Evolutionary conservation across 2,329 filamentous ascomycete genomes (phyloP).

Genomic region (Paecilomyces dactylethromorphus): DNA sequence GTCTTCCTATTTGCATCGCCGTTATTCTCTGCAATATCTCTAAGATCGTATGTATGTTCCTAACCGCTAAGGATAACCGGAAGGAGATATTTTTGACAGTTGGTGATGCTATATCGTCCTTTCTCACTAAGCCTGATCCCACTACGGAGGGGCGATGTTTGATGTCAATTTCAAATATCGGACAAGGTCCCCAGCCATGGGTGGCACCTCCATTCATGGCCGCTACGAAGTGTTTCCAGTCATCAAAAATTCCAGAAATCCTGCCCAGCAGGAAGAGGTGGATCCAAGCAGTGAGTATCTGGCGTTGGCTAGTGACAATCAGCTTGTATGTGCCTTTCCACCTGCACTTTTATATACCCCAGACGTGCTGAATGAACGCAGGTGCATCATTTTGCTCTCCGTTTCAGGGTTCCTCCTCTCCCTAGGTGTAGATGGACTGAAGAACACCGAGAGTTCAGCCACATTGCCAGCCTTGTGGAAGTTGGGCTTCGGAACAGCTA

Average conservation of each 20-base stretch:
- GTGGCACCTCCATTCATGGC: not conserved
- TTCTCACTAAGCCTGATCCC: slow-evolving; percentile 18
- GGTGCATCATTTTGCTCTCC: not conserved
- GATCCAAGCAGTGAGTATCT: slow-evolving; percentile 2
- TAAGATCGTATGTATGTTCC: slow-evolving; percentile 17
- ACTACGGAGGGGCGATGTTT: slow-evolving; percentile 14
- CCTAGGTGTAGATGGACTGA: not conserved
- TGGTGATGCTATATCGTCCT: slow-evolving; percentile 28
- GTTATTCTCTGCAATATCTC: slow-evolving; percentile 18
- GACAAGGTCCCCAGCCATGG: not conserved
- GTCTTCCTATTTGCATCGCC: slow-evolving; percentile 10
- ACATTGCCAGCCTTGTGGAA: not conserved
- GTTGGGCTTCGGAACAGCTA: not conserved
- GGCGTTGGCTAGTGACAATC: slow-evolving; percentile 2
- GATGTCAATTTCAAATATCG: slow-evolving; percentile 1
- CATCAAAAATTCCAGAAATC: not conserved
- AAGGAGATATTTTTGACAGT: slow-evolving; percentile 19
- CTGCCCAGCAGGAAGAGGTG: slow-evolving; percentile 2
- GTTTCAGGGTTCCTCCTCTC: not conserved
- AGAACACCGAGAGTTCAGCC: not conserved
- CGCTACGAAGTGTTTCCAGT: not conserved
- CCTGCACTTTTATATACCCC: not conserved
- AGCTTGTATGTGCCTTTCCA: slow-evolving; percentile 1
- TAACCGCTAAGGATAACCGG: slow-evolving; percentile 7
- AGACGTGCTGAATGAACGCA: not conserved